Base-by-base conservation (phyloP, 768 basidiomycete genomes). In the Tricholoma sp. region DNA sequence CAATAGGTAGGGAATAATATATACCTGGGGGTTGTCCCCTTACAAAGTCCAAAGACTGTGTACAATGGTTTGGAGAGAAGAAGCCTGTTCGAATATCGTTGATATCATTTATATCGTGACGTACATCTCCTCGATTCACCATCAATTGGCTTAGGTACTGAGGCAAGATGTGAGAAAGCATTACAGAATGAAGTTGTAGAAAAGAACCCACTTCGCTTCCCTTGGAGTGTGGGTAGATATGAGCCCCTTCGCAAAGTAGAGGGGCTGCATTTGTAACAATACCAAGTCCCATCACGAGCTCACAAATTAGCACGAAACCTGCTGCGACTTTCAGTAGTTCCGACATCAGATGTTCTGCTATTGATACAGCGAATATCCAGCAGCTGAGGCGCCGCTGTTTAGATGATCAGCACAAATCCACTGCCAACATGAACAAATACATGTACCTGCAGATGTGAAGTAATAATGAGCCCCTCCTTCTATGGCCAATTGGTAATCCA, bases 41-140 rank as follows among this genome's bases (percentile, higher is more conserved):
- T n/a, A n/a, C n/a, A n/a, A 21, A 51, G 18, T 39, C 61, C 58
- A 60, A 62, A 53, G 14, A 56, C 29, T 32, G n/a, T 16, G 56
- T 59, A 55, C 41, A 62, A 31, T 4, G n/a, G 2, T 32, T 19
- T 29, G 31, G 27, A 0, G 32, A 59, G 51, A 37, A 62, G 52
- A 49, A 62, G 32, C 32, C 59, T 59, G 46, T 62, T 62, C 52
- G 59, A 29, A 51, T 52, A 47, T 57, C 59, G 32, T 62, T 51
- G 14, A 62, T 60, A 31, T 50, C 55, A 37, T 59, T 35, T 37
- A 59, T 22, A 34, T 14, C 21, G 16, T 24, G 49, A 27, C 24
- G n/a, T n/a, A n/a, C 27, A 53, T 37, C 29, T 57, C 52, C 22
- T 54, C n/a, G 35, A 39, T 52, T 37, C 51, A 12, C 14, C 32